Base-by-base conservation (phyloP, 2,329 filamentous ascomycete species). In the Blastomyces silverae region DNA sequence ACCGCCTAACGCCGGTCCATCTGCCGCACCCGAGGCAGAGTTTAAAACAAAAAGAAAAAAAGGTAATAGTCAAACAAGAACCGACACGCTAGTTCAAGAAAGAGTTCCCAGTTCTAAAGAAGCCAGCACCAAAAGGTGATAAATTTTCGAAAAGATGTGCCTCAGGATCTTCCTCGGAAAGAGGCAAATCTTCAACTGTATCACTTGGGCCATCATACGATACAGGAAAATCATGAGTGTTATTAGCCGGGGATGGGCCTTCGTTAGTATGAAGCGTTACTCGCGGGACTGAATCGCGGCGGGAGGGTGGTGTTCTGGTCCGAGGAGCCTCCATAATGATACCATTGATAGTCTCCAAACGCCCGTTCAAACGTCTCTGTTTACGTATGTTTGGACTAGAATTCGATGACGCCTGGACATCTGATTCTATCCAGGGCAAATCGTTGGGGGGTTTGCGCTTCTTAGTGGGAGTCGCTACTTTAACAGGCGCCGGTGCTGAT, bases 401-500 rank as follows among this genome's bases (percentile, higher is more conserved):
- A 5, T 37, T 7, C 46, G 48, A 28, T 31, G 34, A 42, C 7
- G 7, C 6, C 31, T 61, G 28, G 34, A 62, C n/a, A 50, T 62
- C 61, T 17, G 61, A 62, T 42, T 62, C 25, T 34, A 62, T 31
- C 61, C 61, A 62, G 8, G 61, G 61, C 6, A 53, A 5, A 55
- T 62, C 50, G 10, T 17, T 25, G 11, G 34, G 1, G 17, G 22
- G 20, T 50, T 55, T 70, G 11, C 63, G 67, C 58, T 69, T 66
- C 56, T 69, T 71, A 1, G 66, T 62, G 2, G 66, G 68, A 28
- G 61, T 53, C 22, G 28, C 15, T 13, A 34, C 22, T 25, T 34
- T 31, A 42, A 56, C 20, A 28, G 61, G 50, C 5, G 17, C 39
- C 2, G 44, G 8, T n/a, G 37, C 11, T 11, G 31, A n/a, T 39